Evolutionary conservation across 169 alveolate species (phyloP).

Genomic region (Toxoplasma gondii): DNA sequence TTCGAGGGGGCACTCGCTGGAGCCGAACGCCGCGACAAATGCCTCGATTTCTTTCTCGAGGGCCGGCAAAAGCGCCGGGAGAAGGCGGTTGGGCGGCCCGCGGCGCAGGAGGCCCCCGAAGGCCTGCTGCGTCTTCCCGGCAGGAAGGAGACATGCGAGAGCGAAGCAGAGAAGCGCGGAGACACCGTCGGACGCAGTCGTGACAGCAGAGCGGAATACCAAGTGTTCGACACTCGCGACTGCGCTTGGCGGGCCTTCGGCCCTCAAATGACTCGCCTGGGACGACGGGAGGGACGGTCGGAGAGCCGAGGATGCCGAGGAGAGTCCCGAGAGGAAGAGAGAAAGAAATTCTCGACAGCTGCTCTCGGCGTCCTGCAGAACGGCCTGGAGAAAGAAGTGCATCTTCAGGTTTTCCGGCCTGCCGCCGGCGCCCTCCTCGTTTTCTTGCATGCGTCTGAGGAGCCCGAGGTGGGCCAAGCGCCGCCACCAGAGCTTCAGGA

Average conservation of each 20-base stretch:
- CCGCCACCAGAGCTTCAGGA: not conserved
- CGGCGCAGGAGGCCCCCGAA: not conserved
- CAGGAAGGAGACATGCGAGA: not conserved
- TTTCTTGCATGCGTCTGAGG: not conserved
- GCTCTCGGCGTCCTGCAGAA: not conserved
- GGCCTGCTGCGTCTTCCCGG: not conserved
- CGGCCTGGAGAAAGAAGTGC: not conserved
- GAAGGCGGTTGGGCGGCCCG: not conserved
- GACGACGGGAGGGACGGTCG: no score
- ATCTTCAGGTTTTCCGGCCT: no score
- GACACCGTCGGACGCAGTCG: not conserved
- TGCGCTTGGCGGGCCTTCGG: not conserved
- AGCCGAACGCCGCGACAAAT: not conserved
- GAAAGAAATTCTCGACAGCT: not conserved
- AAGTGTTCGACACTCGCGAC: no score
- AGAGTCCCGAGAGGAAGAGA: not conserved
- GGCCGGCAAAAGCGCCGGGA: not conserved
- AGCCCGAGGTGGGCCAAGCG: not conserved
- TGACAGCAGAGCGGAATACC: not conserved
- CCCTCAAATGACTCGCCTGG: no score
- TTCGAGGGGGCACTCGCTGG: not conserved
- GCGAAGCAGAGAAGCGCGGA: not conserved
- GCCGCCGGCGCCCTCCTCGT: not conserved
- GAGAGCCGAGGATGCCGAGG: no score
- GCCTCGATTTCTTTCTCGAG: not conserved